Conservation (phyloP, 169 alveolate species). For the Plasmodium sp. region DNA sequence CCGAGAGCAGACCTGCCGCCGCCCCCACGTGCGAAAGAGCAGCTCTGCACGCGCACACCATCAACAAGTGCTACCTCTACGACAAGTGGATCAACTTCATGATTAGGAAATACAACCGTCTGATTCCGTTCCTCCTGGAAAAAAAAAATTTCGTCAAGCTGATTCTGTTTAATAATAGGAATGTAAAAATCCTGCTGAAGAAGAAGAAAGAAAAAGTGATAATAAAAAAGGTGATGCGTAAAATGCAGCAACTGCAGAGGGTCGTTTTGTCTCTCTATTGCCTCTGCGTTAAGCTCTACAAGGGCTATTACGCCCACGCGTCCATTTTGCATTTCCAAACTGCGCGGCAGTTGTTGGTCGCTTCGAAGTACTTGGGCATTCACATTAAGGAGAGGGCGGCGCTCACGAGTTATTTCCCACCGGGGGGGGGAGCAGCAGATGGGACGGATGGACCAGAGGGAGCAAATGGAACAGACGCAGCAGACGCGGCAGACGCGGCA, state of each 20-base stretch:
- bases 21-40: background rate
- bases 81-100: conserved; percentile 42
- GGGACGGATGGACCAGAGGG: no score
- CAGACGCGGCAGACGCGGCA: no score
- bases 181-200: conserved; percentile 34
- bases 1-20: background rate
- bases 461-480: no score
- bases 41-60: conserved; percentile 7
- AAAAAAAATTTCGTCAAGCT: conserved; percentile 45
- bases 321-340: conserved; percentile 55
- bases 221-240: background rate
- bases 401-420: background rate
- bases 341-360: conserved; percentile 46
- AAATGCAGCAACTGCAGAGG: conserved; percentile 31
- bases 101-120: conserved; percentile 27
- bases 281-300: conserved; percentile 33
- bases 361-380: conserved; percentile 57
- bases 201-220: conserved; percentile 16
- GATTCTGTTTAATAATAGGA: conserved; percentile 45
- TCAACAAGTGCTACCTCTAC: conserved; percentile 59
- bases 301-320: conserved; percentile 52
- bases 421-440: background rate
- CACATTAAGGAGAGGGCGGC: conserved; percentile 13
- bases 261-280: conserved; percentile 22
- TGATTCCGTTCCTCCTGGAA: conserved; percentile 16